These are phyloP conservation scores for Golubevia pallescens DNA, from an alignment of 1,284 basidiomycete genomes.

Conservation along the genomic window DNA sequence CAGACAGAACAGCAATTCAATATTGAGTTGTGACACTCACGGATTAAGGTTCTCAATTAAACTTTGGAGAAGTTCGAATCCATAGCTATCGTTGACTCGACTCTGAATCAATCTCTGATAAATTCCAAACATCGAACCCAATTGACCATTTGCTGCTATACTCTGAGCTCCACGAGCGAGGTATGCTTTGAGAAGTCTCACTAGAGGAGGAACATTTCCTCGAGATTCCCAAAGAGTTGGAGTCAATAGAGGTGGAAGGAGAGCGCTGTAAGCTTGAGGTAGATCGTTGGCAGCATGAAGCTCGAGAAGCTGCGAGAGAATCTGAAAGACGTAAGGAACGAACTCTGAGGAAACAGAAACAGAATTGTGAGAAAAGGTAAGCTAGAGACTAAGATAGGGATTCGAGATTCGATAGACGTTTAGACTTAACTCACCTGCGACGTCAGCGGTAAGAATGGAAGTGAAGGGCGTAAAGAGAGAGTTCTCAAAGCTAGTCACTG, in stretches of 20 bases:
- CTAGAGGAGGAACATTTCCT: slow-evolving; percentile 93
- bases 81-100: slow-evolving; percentile 87
- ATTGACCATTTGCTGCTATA: slow-evolving; percentile 78
- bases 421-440: slow-evolving; percentile 84
- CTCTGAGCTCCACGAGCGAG: slow-evolving; percentile 74
- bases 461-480: slow-evolving; percentile 83
- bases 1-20: not conserved
- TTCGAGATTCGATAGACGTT: too few species aligned
- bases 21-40: slow-evolving; percentile 68
- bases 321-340: slow-evolving; percentile 95
- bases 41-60: slow-evolving; percentile 76
- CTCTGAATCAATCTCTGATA: slow-evolving; percentile 89
- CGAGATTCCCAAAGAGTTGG: slow-evolving; percentile 90
- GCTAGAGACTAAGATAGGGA: not conserved
- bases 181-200: slow-evolving; percentile 85
- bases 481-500: slow-evolving; percentile 79
- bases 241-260: slow-evolving; percentile 83
- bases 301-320: slow-evolving; percentile 93
- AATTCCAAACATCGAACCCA: slow-evolving; percentile 83
- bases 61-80: slow-evolving; percentile 84
- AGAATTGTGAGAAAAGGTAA: not conserved
- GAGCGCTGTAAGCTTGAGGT: slow-evolving; percentile 77
- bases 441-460: slow-evolving; percentile 85
- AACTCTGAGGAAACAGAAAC: slow-evolving; percentile 73
- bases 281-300: slow-evolving; percentile 72